Evolutionary conservation across 495 filamentous ascomycete species (phyloP).

Genomic region (Hypoxylon subgilvum): DNA sequence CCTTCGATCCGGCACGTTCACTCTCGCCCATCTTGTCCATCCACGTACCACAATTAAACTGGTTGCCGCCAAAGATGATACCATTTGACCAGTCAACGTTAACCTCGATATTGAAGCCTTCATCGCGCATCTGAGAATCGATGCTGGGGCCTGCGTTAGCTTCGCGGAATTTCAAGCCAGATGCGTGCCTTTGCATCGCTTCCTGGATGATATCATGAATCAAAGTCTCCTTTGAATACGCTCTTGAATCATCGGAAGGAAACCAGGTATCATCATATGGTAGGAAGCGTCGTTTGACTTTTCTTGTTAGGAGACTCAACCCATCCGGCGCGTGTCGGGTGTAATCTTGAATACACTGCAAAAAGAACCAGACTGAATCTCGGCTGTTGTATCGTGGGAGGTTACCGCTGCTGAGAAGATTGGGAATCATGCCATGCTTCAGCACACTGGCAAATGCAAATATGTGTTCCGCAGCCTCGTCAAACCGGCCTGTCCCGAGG

Average conservation of each 20-base stretch:
- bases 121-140: slow-evolving; percentile 90
- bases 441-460: slow-evolving; percentile 93
- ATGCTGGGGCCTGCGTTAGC: slow-evolving; percentile 88
- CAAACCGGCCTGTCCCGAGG: slow-evolving; percentile 84
- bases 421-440: slow-evolving; percentile 99
- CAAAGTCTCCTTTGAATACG: slow-evolving; percentile 81
- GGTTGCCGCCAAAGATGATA: slow-evolving; percentile 90
- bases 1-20: slow-evolving; percentile 85
- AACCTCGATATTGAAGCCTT: slow-evolving; percentile 90
- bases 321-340: slow-evolving; percentile 82
- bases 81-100: slow-evolving; percentile 92
- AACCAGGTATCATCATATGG: slow-evolving; percentile 97
- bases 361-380: slow-evolving; percentile 96
- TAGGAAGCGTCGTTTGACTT: slow-evolving; percentile 83
- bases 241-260: slow-evolving; percentile 73
- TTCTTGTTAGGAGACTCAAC: slow-evolving; percentile 72
- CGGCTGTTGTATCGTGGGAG: slow-evolving; percentile 95
- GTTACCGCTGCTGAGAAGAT: slow-evolving; percentile 83
- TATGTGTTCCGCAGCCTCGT: slow-evolving; percentile 91
- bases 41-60: slow-evolving; percentile 97
- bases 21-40: slow-evolving; percentile 99
- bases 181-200: slow-evolving; percentile 86
- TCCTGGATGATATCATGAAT: slow-evolving; percentile 92
- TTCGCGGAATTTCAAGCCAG: slow-evolving; percentile 87
- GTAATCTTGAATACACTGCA: slow-evolving; percentile 95